Evolutionary conservation across 2,329 filamentous ascomycete species (phyloP).

Genomic region (Conoideocrella luteorostrata): DNA sequence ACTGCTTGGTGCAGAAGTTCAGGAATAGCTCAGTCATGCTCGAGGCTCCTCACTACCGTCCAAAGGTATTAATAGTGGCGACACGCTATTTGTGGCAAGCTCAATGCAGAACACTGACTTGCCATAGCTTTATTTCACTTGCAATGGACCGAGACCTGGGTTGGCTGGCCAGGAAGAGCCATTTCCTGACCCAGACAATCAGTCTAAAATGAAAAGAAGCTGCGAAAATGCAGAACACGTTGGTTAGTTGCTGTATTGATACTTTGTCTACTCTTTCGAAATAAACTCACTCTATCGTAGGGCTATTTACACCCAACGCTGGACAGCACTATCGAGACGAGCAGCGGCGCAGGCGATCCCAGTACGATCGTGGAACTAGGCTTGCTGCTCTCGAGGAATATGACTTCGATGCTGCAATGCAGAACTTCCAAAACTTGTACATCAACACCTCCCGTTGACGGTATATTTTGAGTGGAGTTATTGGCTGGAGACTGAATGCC

Average conservation of each 20-base stretch:
- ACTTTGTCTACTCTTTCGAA: not conserved
- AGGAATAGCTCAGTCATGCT: constrained; percentile 95
- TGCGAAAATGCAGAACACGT: constrained; percentile 81
- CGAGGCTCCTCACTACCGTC: constrained; percentile 72
- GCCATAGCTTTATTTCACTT: constrained; percentile 44
- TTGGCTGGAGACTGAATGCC: not conserved
- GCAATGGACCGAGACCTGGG: constrained; percentile 40
- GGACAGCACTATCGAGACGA: constrained; percentile 68
- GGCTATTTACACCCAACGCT: constrained; percentile 73
- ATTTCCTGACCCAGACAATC: constrained; percentile 77
- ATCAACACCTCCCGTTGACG: constrained; percentile 10
- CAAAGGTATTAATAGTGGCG: constrained; percentile 55
- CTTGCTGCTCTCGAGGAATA: constrained; percentile 62
- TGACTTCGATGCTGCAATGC: constrained; percentile 41
- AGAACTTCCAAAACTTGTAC: constrained; percentile 35
- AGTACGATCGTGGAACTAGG: constrained; percentile 75
- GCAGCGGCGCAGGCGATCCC: constrained; percentile 68
- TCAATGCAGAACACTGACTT: constrained; percentile 1
- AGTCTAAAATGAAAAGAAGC: constrained; percentile 79
- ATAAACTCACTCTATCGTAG: constrained; percentile 31
- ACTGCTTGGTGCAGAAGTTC: constrained; percentile 90
- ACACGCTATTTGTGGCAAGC: too few species aligned
- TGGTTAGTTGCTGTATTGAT: constrained; percentile 45
- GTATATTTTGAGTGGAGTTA: not conserved
- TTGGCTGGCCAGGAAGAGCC: constrained; percentile 63